Evolutionary conservation across 2,329 filamentous ascomycete species (phyloP).

Genomic region (Diaporthe velutina): DNA sequence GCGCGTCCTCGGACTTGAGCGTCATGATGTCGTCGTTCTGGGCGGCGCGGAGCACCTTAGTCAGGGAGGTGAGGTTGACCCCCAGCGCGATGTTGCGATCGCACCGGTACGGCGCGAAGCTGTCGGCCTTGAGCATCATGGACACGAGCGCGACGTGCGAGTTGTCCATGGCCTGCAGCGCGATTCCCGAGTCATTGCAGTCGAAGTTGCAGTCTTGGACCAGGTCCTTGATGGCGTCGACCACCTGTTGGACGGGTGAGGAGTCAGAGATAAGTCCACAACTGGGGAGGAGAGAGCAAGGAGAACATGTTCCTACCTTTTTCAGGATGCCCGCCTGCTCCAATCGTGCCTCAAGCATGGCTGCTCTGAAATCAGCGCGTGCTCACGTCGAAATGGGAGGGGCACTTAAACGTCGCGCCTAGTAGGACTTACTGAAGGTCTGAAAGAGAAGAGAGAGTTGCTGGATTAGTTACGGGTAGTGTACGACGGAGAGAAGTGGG

Average conservation of each 20-base stretch:
- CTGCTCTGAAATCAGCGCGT: slow-evolving; percentile 56
- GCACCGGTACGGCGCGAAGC: slow-evolving; percentile 95
- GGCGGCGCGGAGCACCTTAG: slow-evolving; percentile 95
- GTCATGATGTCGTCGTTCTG: slow-evolving; percentile 96
- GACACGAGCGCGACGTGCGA: slow-evolving; percentile 98
- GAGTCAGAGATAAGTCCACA: slow-evolving; percentile 42
- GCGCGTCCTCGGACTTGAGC: slow-evolving; percentile 96
- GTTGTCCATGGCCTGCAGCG: slow-evolving; percentile 99
- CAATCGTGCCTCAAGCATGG: slow-evolving; percentile 96
- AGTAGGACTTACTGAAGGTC: slow-evolving; percentile 41
- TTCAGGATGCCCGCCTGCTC: slow-evolving; percentile 95
- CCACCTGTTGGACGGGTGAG: slow-evolving; percentile 72
- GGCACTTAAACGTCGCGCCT: slow-evolving; percentile 19
- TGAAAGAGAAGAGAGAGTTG: slow-evolving; percentile 10
- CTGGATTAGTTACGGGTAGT: slow-evolving; percentile 28
- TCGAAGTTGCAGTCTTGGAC: slow-evolving; percentile 99
- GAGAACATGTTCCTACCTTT: slow-evolving; percentile 74
- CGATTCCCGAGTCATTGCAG: slow-evolving; percentile 99
- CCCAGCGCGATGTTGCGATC: slow-evolving; percentile 99
- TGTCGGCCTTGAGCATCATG: slow-evolving; percentile 97
- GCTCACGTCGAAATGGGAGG: slow-evolving; percentile 39
- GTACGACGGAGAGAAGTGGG: neutral
- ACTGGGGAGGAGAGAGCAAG: neutral
- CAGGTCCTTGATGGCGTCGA: slow-evolving; percentile 99
- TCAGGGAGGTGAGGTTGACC: slow-evolving; percentile 95